Base-by-base conservation (phyloP, 2,329 filamentous ascomycete species). In the Orbilia quercus region DNA sequence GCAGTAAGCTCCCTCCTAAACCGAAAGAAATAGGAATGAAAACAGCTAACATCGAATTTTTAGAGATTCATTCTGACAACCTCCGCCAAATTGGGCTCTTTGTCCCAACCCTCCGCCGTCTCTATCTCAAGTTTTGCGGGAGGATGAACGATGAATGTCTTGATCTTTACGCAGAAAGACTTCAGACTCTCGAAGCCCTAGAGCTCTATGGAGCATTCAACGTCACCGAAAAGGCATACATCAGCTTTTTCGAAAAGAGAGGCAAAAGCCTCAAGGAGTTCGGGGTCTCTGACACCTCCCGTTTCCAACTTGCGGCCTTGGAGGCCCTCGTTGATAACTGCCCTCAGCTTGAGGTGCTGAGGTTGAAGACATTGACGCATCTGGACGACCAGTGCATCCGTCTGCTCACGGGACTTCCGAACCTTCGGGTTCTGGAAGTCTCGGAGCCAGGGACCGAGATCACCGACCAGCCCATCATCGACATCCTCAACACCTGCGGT, bases 151-250 rank as follows among this genome's bases (percentile, higher is more conserved):
- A 78, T 40, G 69, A 76, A 40, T 77, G 76, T 14, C 62, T 78
- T 3, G 65, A 74, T 47, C 76, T 77, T 54, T 78, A 76, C 34
- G 71, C 74, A 3, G 70, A 69, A 12, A 71, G 77, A 38, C 70
- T 78, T n/a, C 72, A 55, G 12, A 31, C 75, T 2, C 66, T 78
- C 20, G 70, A 64, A 23, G 70, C 74, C 2, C 38, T 78, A 7
- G 75, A 77, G 16, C 58, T 78, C 12, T 75, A 75, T n/a, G 77
- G 77, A 2, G 75, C 77, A 23, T 78, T 78, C 53, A 75, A 77
- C 12, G 72, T 78, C 23, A 77, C 75, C 6, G 66, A 73, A 38
- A 55, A 65, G 22, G 75, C 71, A 47, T 77, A 75, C 16, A 54
- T 75, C 42, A 50, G 65, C 20, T 77, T 78, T 58, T 77, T 77